These are phyloP conservation scores for Penicillium paneum DNA, from an alignment of 2,329 filamentous ascomycete genomes.

Conservation along the genomic window DNA sequence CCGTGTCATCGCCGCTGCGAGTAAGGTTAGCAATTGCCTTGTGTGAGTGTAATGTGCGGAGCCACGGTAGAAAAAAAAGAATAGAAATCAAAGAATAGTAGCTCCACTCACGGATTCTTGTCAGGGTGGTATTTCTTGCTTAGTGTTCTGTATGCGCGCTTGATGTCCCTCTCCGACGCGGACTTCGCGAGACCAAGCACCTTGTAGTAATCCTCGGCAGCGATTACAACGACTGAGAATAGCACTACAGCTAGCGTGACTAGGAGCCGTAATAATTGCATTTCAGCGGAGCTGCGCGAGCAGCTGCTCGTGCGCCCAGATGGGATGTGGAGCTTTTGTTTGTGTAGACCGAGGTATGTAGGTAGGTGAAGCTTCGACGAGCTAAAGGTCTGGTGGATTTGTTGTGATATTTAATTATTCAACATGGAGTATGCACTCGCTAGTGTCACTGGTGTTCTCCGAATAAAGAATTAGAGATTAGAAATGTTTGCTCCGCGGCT, in stretches of 20 bases:
- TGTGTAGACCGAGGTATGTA: not conserved
- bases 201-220: constrained; percentile 55
- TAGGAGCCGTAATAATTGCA: constrained; percentile 36
- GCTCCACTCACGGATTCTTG: constrained; percentile 79
- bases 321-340: not conserved
- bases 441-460: not conserved
- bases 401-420: not conserved
- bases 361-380: not conserved
- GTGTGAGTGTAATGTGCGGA: not conserved
- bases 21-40: not conserved
- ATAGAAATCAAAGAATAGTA: not conserved
- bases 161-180: constrained; percentile 83
- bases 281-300: constrained; percentile 22
- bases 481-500: constrained; percentile 3
- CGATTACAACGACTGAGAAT: constrained; percentile 37
- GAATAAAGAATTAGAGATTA: constrained; percentile 1
- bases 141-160: constrained; percentile 84
- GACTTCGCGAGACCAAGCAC: constrained; percentile 75
- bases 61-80: not conserved
- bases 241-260: constrained; percentile 36
- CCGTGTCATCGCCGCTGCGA: constrained; percentile 68
- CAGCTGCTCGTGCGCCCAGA: constrained; percentile 13
- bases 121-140: constrained; percentile 97
- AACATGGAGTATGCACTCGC: not conserved
- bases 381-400: not conserved